Evolutionary conservation across 2,329 filamentous ascomycete genomes (phyloP).

Genomic region (Trichoderma breve): DNA sequence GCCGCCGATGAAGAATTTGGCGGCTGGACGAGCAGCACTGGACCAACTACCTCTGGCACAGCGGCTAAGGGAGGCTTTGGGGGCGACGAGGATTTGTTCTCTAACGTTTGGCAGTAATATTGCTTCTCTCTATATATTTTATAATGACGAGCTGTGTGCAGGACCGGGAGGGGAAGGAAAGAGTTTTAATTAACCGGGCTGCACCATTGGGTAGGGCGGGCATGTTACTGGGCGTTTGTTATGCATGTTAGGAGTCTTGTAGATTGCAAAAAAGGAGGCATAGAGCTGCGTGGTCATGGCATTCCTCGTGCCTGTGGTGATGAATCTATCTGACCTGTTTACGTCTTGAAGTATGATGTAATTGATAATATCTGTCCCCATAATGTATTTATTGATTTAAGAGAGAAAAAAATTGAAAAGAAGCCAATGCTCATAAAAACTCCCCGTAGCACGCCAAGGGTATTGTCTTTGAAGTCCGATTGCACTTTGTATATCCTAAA

Average conservation of each 20-base stretch:
- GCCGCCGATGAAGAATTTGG: conserved; percentile 93
- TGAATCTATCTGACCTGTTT: background rate
- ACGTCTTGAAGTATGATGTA: conserved; percentile 4
- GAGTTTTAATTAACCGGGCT: background rate
- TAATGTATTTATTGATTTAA: conserved; percentile 5
- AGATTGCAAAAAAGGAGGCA: conserved; percentile 27
- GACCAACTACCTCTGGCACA: conserved; percentile 41
- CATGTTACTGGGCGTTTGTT: conserved; percentile 31
- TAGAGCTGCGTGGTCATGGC: background rate
- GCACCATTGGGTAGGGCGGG: conserved; percentile 28
- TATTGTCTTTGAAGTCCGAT: conserved; percentile 19
- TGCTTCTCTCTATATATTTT: conserved; percentile 9
- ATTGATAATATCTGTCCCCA: conserved; percentile 1
- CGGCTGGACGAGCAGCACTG: conserved; percentile 78
- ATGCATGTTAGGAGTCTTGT: conserved; percentile 35
- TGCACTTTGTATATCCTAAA: conserved; percentile 16
- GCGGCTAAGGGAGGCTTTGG: conserved; percentile 61
- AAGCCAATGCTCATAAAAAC: background rate
- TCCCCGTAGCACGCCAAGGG: conserved; percentile 22
- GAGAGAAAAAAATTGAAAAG: background rate
- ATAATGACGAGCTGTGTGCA: conserved; percentile 2
- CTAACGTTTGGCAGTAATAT: conserved; percentile 84
- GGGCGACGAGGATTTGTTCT: conserved; percentile 83
- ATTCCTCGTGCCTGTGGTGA: conserved; percentile 1
- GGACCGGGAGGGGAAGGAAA: no score